A percentile compares a stretch with the other conserved stretches of the same genome.
These are phyloP conservation scores for Emergomyces orientalis DNA, from an alignment of 2,329 filamentous ascomycete genomes.

Conservation along the genomic window DNA sequence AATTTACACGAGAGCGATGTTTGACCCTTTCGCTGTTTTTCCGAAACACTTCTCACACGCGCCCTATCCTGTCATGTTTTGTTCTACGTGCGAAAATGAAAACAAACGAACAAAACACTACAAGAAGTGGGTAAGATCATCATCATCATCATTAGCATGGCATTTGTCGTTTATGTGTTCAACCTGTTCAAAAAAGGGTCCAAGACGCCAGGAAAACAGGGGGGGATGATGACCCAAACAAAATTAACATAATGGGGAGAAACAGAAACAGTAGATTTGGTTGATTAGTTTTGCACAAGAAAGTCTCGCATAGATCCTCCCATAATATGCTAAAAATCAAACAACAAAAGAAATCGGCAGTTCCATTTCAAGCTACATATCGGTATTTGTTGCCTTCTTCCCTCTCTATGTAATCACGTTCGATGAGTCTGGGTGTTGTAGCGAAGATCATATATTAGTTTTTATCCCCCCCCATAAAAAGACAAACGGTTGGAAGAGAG, in stretches of 20 bases:
- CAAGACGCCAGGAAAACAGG: background rate
- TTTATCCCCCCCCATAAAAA: background rate
- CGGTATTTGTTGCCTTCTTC: conserved; percentile 60
- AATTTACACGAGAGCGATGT: background rate
- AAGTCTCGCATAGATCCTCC: background rate
- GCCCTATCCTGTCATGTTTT: background rate
- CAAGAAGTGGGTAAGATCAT: background rate
- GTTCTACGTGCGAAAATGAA: background rate
- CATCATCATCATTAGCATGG: background rate
- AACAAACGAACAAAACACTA: background rate
- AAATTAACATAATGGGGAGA: background rate
- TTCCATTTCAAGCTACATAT: conserved; percentile 52
- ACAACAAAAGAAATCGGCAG: background rate
- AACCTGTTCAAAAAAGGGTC: background rate
- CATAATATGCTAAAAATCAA: background rate
- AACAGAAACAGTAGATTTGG: background rate
- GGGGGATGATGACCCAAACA: background rate
- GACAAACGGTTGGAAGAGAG: background rate
- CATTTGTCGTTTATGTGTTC: background rate
- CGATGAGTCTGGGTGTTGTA: conserved; percentile 57
- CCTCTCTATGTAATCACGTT: conserved; percentile 87
- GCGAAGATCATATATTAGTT: conserved; percentile 22
- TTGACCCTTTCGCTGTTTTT: background rate
- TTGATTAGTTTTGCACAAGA: background rate
- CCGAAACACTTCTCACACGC: background rate